phyloP scores from a whole-genome alignment of 768 basidiomycete species.

The Auricularia sp. region DNA sequence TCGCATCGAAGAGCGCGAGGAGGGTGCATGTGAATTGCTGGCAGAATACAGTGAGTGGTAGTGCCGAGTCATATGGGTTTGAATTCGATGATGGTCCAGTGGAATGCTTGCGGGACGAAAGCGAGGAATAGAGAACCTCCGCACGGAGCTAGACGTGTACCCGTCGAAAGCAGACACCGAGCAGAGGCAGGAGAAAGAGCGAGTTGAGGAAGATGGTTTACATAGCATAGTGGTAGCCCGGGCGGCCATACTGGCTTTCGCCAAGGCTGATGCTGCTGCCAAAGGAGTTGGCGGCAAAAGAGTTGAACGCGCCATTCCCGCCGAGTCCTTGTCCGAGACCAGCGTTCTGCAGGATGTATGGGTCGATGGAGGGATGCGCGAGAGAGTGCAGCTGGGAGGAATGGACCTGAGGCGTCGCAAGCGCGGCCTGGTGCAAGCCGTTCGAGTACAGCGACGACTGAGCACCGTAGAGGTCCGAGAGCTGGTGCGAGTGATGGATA shows the following conservation, averaged over 20 bases:
- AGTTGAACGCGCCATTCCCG: not conserved
- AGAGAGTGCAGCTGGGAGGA: not conserved
- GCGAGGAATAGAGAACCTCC: not conserved
- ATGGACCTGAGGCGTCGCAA: not conserved
- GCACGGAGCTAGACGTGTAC: not conserved
- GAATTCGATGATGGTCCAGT: not conserved
- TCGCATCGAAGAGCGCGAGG: not conserved
- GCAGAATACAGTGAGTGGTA: constrained; percentile 1
- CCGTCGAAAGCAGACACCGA: not conserved
- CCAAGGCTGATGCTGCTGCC: not conserved
- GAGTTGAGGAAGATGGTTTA: not conserved
- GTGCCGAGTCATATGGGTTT: not conserved
- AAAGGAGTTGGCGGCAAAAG: not conserved
- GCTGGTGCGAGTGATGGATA: constrained; percentile 1
- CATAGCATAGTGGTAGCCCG: constrained; percentile 1
- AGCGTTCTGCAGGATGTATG: not conserved
- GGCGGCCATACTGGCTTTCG: not conserved
- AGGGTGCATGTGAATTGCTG: not conserved
- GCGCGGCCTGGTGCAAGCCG: not conserved
- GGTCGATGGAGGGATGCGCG: not conserved
- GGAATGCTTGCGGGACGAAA: not conserved
- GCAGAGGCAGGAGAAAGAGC: not conserved
- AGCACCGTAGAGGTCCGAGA: constrained; percentile 1
- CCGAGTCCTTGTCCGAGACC: not conserved
- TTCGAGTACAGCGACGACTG: constrained; percentile 2